These are phyloP conservation scores for Lycium barbarum DNA, from an alignment of 257 asterid species.

Conservation along the genomic window DNA sequence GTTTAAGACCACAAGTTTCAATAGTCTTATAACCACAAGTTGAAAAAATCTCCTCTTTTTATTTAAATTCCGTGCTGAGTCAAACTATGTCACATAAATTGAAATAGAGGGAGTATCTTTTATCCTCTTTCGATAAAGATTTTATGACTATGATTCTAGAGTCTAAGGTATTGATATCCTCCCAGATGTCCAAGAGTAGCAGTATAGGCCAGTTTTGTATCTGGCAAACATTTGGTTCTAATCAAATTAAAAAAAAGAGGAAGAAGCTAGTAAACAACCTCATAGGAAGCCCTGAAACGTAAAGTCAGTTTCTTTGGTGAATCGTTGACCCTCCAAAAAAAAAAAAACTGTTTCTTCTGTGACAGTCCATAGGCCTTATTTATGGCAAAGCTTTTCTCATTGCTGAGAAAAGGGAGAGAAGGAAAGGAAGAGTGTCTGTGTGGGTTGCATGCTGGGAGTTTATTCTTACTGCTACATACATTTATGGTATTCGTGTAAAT, in stretches of 20 bases:
- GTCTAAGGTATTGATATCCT: not conserved
- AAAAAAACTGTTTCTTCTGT: not conserved
- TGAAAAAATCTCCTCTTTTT: too few species aligned
- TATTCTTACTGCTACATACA: not conserved
- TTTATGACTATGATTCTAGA: not conserved
- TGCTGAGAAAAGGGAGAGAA: not conserved
- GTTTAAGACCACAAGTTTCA: not conserved
- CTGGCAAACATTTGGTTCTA: not conserved
- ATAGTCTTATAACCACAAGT: too few species aligned
- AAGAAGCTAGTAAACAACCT: not conserved
- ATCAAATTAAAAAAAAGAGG: not conserved
- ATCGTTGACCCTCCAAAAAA: not conserved
- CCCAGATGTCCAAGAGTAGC: slow-evolving; percentile 13
- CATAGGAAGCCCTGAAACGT: not conserved
- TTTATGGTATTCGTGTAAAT: not conserved
- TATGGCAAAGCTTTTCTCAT: not conserved
- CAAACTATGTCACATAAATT: not conserved
- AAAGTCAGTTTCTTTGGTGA: not conserved
- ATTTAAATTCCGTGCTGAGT: not conserved
- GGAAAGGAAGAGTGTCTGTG: not conserved
- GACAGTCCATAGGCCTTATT: not conserved
- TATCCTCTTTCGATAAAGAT: not conserved
- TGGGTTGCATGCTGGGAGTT: not conserved
- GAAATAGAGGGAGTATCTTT: not conserved
- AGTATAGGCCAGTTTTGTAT: not conserved